Evolutionary conservation across 2,329 filamentous ascomycete species (phyloP).

Genomic region (Fusarium lyarnte): DNA sequence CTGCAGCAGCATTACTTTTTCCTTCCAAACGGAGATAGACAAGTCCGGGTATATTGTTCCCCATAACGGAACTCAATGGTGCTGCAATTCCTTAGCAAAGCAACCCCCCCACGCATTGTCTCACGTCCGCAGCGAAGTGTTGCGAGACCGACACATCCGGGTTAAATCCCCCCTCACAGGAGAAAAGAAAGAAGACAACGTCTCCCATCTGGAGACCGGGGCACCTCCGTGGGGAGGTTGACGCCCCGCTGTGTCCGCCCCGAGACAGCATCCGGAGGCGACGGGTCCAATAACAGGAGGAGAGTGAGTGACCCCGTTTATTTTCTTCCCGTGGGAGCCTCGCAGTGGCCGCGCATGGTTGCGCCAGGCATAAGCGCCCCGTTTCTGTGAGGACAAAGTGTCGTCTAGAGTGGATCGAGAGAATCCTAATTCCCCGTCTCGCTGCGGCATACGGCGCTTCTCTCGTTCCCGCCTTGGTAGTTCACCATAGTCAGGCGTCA

Average conservation of each 20-base stretch:
- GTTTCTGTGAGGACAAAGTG: constrained; percentile 24
- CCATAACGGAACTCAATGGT: constrained; percentile 7
- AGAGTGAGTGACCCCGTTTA: constrained; percentile 9
- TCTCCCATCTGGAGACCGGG: constrained; percentile 10
- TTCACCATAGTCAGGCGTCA: constrained; percentile 14
- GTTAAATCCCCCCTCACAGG: constrained; percentile 14
- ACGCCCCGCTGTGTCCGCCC: constrained; percentile 30
- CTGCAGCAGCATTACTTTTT: constrained; percentile 34
- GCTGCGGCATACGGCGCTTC: constrained; percentile 28
- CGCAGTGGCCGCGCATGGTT: not conserved
- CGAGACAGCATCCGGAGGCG: constrained; percentile 29
- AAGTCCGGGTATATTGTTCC: constrained; percentile 2
- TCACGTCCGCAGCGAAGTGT: constrained; percentile 25
- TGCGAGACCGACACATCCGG: constrained; percentile 32
- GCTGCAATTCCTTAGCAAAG: constrained; percentile 6
- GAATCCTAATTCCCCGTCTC: constrained; percentile 15
- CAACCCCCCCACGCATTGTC: constrained; percentile 20
- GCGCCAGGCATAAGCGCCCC: constrained; percentile 23
- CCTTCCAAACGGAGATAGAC: not conserved
- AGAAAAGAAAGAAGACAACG: not conserved
- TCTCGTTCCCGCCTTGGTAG: constrained; percentile 16
- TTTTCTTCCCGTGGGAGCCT: constrained; percentile 28
- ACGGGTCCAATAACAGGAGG: constrained; percentile 24
- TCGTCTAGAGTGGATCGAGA: constrained; percentile 10
- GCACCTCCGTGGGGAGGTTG: constrained; percentile 30